Percentiles rank a stretch among this genome's conserved stretches.
These are phyloP conservation scores for Mycena rebaudengoi DNA, from an alignment of 768 basidiomycete genomes.

Conservation along the genomic window DNA sequence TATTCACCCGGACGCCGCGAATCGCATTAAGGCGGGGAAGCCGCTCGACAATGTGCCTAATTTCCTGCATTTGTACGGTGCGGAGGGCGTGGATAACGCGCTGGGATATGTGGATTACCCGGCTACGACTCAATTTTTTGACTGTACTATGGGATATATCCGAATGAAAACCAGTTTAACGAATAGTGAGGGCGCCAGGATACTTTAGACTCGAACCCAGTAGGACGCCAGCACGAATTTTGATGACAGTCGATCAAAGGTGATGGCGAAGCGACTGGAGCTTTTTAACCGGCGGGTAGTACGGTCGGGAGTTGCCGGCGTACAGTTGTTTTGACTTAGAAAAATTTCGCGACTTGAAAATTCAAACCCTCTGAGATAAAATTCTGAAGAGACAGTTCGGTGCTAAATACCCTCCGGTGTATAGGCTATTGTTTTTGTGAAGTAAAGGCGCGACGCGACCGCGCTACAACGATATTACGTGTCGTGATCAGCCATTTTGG, in stretches of 20 bases:
- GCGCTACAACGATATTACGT: not conserved
- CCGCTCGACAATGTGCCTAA: slow-evolving; percentile 32
- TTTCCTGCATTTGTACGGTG: slow-evolving; percentile 27
- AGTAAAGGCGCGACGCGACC: not conserved
- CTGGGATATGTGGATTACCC: slow-evolving; percentile 37
- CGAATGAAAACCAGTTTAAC: too few relatives aligned
- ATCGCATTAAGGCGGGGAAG: slow-evolving; percentile 32
- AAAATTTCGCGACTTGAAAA: not conserved
- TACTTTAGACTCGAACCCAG: too few relatives aligned
- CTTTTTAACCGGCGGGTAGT: not conserved
- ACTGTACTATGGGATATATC: too few relatives aligned
- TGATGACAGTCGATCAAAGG: slow-evolving; percentile 11
- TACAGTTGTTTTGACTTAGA: slow-evolving; percentile 1
- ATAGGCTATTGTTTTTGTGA: not conserved
- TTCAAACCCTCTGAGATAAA: not conserved
- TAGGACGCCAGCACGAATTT: too few relatives aligned
- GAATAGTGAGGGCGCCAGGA: too few relatives aligned
- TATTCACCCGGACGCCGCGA: slow-evolving; percentile 37
- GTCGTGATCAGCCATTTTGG: not conserved
- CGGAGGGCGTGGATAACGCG: slow-evolving; percentile 17
- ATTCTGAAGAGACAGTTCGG: not conserved
- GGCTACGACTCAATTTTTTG: slow-evolving; percentile 5
- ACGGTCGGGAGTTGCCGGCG: not conserved
- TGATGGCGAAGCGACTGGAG: slow-evolving; percentile 8
- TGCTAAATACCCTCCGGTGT: not conserved